These are phyloP conservation scores for Acanthamoeba lenticulata DNA, from an alignment of 208 protist species.

Conservation along the genomic window DNA sequence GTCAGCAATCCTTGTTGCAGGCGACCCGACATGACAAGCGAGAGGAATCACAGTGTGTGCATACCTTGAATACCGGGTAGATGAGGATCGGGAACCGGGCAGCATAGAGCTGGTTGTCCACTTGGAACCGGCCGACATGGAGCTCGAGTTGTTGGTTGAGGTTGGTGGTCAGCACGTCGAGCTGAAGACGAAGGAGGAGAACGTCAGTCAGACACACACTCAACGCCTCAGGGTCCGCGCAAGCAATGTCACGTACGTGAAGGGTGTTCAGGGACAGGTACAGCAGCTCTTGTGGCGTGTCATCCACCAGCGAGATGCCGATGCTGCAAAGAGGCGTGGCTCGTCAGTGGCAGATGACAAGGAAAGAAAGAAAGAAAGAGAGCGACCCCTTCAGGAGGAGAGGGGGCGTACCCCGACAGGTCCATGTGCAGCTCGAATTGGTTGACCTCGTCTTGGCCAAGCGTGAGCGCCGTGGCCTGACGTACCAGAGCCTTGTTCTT, in stretches of 20 bases:
- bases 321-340: neutral
- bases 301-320: conserved; percentile 48
- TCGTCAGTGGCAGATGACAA: neutral
- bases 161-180: conserved; percentile 23
- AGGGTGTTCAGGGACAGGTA: conserved; percentile 17
- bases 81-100: conserved; percentile 57
- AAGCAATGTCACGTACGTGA: neutral
- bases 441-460: conserved; percentile 23
- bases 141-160: conserved; percentile 50
- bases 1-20: no score
- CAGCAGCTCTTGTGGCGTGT: conserved; percentile 58
- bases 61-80: conserved; percentile 63
- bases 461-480: neutral
- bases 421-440: conserved; percentile 49
- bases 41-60: neutral
- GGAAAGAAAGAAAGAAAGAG: neutral
- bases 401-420: neutral
- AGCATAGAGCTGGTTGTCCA: conserved; percentile 59
- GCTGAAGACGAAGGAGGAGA: neutral
- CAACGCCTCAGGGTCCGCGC: neutral
- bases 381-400: neutral
- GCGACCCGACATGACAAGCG: neutral
- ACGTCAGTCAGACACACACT: neutral
- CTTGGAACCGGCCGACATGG: conserved; percentile 4
- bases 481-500: neutral